Evolutionary conservation across 257 asterid species (phyloP).

Genomic region (Parsonsia alboflavescens): DNA sequence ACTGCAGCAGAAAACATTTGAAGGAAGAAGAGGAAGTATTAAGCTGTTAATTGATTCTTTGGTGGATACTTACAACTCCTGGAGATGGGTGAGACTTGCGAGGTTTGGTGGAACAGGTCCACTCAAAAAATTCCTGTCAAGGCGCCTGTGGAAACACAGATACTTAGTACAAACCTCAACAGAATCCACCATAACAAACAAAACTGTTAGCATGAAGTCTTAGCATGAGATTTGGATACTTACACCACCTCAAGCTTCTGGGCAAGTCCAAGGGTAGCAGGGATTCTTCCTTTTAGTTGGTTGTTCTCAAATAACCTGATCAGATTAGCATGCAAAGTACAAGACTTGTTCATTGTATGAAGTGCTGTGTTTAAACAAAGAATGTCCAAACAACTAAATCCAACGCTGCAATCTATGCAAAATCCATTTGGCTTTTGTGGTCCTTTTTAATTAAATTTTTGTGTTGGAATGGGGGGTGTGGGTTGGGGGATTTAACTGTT

Average conservation of each 20-base stretch:
- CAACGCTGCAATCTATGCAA: not conserved
- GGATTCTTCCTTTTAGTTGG: slow-evolving; percentile 56
- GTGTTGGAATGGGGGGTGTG: not conserved
- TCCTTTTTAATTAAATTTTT: not conserved
- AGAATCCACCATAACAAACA: not conserved
- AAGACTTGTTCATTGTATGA: not conserved
- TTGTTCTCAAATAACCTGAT: slow-evolving; percentile 78
- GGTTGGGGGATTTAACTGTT: not conserved
- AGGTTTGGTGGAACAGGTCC: slow-evolving; percentile 40
- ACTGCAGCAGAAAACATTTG: not conserved
- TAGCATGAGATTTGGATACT: slow-evolving; percentile 37
- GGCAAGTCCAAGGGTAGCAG: slow-evolving; percentile 57
- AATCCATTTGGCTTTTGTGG: not conserved
- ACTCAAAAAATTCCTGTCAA: slow-evolving; percentile 23
- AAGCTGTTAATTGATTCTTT: not conserved
- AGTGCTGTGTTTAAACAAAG: not conserved
- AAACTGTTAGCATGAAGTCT: slow-evolving; percentile 22
- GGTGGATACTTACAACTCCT: slow-evolving; percentile 58
- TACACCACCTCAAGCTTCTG: slow-evolving; percentile 66
- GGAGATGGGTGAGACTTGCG: slow-evolving; percentile 49
- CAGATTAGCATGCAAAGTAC: slow-evolving; percentile 9
- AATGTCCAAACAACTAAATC: not conserved
- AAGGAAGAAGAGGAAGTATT: not conserved
- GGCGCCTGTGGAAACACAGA: slow-evolving; percentile 15
- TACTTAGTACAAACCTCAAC: not conserved